Evolutionary conservation across 1,284 basidiomycete species (phyloP).

Genomic region (Papiliotrema flavescens): DNA sequence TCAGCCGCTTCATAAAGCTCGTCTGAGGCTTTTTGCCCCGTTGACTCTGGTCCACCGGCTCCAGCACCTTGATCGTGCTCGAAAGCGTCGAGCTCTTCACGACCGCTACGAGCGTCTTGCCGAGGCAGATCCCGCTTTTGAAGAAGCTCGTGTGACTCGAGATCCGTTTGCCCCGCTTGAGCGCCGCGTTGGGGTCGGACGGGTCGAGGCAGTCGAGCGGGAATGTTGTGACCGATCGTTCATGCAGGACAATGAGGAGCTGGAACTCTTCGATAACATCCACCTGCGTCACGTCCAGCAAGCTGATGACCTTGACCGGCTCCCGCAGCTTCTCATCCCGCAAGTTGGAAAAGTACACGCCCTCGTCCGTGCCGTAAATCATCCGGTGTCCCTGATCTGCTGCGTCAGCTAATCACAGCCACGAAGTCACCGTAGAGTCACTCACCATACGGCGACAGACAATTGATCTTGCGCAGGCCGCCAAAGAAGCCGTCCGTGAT

Average conservation of each 20-base stretch:
- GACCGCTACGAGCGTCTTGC: constrained; percentile 92
- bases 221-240: constrained; percentile 93
- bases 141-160: constrained; percentile 97
- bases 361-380: constrained; percentile 95
- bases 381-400: constrained; percentile 78
- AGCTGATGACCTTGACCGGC: constrained; percentile 83
- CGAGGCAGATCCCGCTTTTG: constrained; percentile 91
- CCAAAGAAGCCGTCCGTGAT: constrained; percentile 86
- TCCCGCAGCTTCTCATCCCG: constrained; percentile 67
- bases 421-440: constrained; percentile 16
- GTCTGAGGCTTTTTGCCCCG: constrained; percentile 80
- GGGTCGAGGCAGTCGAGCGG: constrained; percentile 90
- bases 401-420: neutral
- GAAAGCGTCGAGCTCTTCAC: constrained; percentile 93
- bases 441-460: constrained; percentile 90
- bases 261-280: constrained; percentile 97
- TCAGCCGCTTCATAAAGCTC: constrained; percentile 81
- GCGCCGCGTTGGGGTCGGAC: constrained; percentile 80
- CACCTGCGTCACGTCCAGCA: constrained; percentile 88
- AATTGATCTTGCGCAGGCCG: constrained; percentile 80
- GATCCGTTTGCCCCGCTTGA: constrained; percentile 92
- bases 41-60: constrained; percentile 87
- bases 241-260: constrained; percentile 92
- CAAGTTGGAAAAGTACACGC: constrained; percentile 89
- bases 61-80: constrained; percentile 95